Percentiles rank a stretch among this genome's conserved stretches.
Conservation (phyloP, 768 basidiomycete species). For the Boletus huronensis region DNA sequence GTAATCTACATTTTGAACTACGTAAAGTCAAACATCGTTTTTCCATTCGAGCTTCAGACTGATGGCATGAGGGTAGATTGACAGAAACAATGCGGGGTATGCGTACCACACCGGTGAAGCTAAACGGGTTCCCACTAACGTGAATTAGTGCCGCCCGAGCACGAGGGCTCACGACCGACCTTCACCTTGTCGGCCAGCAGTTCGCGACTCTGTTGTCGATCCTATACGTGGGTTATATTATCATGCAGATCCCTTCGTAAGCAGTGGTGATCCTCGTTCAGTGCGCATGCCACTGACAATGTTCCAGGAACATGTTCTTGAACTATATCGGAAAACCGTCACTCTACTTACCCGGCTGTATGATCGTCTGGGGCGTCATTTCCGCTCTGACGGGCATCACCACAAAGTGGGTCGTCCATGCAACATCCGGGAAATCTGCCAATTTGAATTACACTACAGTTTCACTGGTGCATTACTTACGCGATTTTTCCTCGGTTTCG, state of each 20-base stretch:
- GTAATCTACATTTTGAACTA: conserved; percentile 39
- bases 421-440: background rate
- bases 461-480: conserved; percentile 42
- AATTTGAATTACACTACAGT: conserved; percentile 18
- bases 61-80: conserved; percentile 42
- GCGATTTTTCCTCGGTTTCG: conserved; percentile 54
- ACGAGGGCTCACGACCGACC: conserved; percentile 62
- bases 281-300: background rate
- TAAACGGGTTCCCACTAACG: background rate
- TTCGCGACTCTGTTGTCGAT: conserved; percentile 68
- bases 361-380: conserved; percentile 68
- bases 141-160: conserved; percentile 58
- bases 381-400: conserved; percentile 44
- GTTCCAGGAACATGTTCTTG: conserved; percentile 64
- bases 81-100: conserved; percentile 68
- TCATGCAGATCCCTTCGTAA: conserved; percentile 42
- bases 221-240: conserved; percentile 56
- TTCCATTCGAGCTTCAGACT: background rate
- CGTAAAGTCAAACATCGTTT: conserved; percentile 12
- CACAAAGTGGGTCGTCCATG: conserved; percentile 24
- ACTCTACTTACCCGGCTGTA: conserved; percentile 59
- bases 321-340: conserved; percentile 67
- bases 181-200: conserved; percentile 55
- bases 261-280: background rate
- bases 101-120: conserved; percentile 7